Percentiles rank a stretch among this genome's conserved stretches.
phyloP scores from a whole-genome alignment of 202 grass and related monocot species.

The Schoenoplectus tabernaemontani region DNA sequence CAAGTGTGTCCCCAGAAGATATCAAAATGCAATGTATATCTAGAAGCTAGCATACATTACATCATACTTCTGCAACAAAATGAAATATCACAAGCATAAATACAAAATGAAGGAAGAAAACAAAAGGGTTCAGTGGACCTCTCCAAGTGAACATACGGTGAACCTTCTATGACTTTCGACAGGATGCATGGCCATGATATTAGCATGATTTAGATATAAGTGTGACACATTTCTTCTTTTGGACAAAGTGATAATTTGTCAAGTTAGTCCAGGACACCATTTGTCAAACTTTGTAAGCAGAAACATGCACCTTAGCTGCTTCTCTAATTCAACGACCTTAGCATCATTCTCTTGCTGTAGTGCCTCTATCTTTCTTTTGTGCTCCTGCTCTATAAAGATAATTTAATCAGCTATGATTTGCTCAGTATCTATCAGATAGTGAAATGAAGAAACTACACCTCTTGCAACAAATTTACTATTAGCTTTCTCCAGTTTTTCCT shows the following conservation, averaged over 20 bases:
- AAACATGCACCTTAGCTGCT: slow-evolving; percentile 44
- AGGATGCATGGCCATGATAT: neutral
- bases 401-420: neutral
- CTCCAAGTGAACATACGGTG: neutral
- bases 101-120: neutral
- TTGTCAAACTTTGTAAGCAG: neutral
- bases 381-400: slow-evolving; percentile 38
- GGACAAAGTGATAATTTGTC: neutral
- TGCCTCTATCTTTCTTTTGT: slow-evolving; percentile 44
- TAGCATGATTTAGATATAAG: neutral
- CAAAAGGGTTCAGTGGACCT: neutral
- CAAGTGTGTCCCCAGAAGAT: neutral
- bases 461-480: slow-evolving; percentile 57
- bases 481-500: slow-evolving; percentile 59
- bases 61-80: too few relatives aligned
- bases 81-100: neutral
- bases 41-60: neutral
- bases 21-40: neutral
- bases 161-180: neutral
- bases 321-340: slow-evolving; percentile 47
- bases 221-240: slow-evolving; percentile 18
- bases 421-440: slow-evolving; percentile 1
- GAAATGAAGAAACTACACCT: slow-evolving; percentile 30
- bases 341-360: slow-evolving; percentile 51
- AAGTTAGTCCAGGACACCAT: slow-evolving; percentile 4